Evolutionary conservation across 192 early-diverging fungal genomes (phyloP), one percentile per base, ranked within the genome.

Genomic region (Coemansia sp.): DNA sequence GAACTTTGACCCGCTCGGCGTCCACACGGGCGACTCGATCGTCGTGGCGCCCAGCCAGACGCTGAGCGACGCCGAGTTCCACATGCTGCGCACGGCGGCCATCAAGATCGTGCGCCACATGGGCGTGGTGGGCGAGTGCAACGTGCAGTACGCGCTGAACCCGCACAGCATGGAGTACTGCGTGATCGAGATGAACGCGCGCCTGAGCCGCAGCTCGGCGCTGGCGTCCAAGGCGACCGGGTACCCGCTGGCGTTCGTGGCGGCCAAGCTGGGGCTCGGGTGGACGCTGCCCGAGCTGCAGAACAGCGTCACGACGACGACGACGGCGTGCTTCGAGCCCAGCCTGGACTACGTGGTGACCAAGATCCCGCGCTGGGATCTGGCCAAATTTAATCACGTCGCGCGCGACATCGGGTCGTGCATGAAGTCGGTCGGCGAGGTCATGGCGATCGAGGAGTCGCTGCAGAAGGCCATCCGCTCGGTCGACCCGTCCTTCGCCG

Each of bases 11-110:
- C 97, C 97, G 24, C 90, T 99, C 37, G 95, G 97, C 24, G 93
- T 94, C 42, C 97, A 99, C 84, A 99, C 97, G 3, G 97, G 97
- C 62, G 97, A 99, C 77, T 96, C 94, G n/a, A 99, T 99, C 58
- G 97, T 99, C 10, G 94, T 99, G 25, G 97, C 97, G 6, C 97
- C 97, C 22, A 91, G 88, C 62, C 96, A 98, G 85, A 99, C 97
- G n/a, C 83, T 99, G 45, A 90, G 87, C 51, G 97, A 99, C 75
- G 92, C 94, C 60, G 97, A 99, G 39, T 99, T 96, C 72, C 90
- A 94, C 57, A 95, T 97, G 97, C 87, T 97, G 51, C 91, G 97
- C 59, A 89, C 93, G 3, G 90, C 97, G 27, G 97, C 97, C 11
- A 91, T 99, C 84, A 97, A 96, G 68, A 91, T 99, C 37, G 92